Percentiles rank a stretch among this genome's conserved stretches.
Conservation (phyloP, 2,329 filamentous ascomycete species). For the Tolypocladium ovalisporum region DNA sequence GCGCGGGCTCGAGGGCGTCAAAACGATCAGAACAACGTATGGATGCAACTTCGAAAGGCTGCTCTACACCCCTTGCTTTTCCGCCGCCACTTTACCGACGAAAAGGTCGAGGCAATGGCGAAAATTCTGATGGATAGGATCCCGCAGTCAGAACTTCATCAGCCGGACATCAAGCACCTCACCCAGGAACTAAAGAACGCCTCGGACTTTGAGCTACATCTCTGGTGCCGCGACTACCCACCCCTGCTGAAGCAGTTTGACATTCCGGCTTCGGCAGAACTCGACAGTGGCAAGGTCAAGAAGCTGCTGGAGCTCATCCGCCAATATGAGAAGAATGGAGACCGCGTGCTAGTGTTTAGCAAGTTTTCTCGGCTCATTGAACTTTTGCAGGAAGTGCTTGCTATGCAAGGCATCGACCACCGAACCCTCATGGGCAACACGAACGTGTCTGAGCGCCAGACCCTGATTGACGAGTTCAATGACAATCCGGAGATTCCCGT, state of each 20-base stretch:
- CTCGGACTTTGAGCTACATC: slow-evolving; percentile 55
- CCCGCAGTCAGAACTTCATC: slow-evolving; percentile 40
- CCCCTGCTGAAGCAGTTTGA: slow-evolving; percentile 41
- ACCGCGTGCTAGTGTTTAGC: slow-evolving; percentile 82
- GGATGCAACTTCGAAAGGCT: slow-evolving; percentile 87
- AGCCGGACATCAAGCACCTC: slow-evolving; percentile 40
- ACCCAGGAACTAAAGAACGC: slow-evolving; percentile 44
- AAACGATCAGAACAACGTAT: slow-evolving; percentile 55
- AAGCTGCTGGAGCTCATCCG: slow-evolving; percentile 66
- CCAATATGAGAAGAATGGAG: slow-evolving; percentile 66
- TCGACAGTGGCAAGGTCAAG: slow-evolving; percentile 71
- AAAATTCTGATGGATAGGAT: slow-evolving; percentile 64
- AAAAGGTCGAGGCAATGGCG: slow-evolving; percentile 65
- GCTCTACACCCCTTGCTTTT: slow-evolving; percentile 88
- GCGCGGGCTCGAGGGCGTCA: slow-evolving; percentile 35
- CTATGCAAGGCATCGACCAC: slow-evolving; percentile 61
- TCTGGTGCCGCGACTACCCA: slow-evolving; percentile 51
- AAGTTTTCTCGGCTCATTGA: slow-evolving; percentile 90
- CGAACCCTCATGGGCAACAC: slow-evolving; percentile 82
- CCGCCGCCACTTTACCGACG: slow-evolving; percentile 67
- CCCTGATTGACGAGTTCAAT: slow-evolving; percentile 80
- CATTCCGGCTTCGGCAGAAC: slow-evolving; percentile 39
- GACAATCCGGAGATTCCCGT: slow-evolving; percentile 67
- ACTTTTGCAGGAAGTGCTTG: slow-evolving; percentile 74
- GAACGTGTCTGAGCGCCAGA: slow-evolving; percentile 71